Base-by-base conservation (phyloP, 2,329 filamentous ascomycete genomes). In the Alternaria sp. region DNA sequence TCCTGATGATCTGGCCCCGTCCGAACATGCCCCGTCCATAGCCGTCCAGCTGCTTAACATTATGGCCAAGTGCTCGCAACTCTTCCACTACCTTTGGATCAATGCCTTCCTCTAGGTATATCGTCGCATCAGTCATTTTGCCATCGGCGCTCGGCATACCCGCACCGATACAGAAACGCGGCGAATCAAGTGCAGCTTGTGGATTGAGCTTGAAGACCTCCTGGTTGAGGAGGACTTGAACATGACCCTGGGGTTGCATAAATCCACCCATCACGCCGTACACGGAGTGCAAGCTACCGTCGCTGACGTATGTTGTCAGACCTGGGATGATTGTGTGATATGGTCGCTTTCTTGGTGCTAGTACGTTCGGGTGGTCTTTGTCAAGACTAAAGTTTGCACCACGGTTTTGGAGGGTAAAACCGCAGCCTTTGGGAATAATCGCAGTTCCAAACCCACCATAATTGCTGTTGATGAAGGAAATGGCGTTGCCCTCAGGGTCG, bases 281-380 rank as follows among this genome's bases (percentile, higher is more conserved):
- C 0, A 97, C 91, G 4, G 88, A 91, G 78, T 97, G 92, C 58
- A 98, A 81, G 50, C 86, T 89, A 27, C 87, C 87, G 69, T 96
- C 93, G 5, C 82, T 81, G 18, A 87, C 77, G 68, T 95, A 93
- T 0, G 95, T 98, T 18, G 94, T 88, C 78, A 98, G 86, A 0
- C 92, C 94, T 0, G 95, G 94, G 71, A 99, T 99, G 78, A 99
- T 98, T 55, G 95, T 99, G 79, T 98, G 95, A 80, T 98, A 99
- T 0, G 95, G 95, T 46, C 95, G 82, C 83, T 98, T 98, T 34
- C 89, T 84, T 0, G 93, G 92, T 8, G 87, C 92, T 14, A 97
- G 84, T 20, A 85, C 85, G 74, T 98, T 98, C 1, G 94, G 93
- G 74, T 97, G 94, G 1, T 82, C 81, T 0, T 84, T 77, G 25